phyloP scores from a whole-genome alignment of 2,329 filamentous ascomycete species.

The Trematosphaeria pertusa region DNA sequence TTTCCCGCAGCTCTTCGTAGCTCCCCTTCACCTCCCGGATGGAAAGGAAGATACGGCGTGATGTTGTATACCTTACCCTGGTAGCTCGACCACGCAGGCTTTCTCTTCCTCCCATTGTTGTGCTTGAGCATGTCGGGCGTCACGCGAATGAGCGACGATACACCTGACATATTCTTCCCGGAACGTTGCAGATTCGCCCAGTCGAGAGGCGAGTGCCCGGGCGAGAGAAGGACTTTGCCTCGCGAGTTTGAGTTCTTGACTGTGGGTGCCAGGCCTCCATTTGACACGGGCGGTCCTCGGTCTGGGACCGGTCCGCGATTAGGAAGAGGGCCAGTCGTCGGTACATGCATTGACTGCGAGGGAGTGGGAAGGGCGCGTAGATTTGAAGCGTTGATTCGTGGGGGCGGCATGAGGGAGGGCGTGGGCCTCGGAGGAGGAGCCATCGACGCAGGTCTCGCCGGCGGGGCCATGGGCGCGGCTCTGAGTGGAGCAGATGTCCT shows the following conservation, averaged over 20 bases:
- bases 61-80: constrained; percentile 95
- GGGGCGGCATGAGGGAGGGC: constrained; percentile 44
- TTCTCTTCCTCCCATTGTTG: constrained; percentile 82
- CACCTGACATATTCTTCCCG: constrained; percentile 58
- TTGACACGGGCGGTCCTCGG: constrained; percentile 49
- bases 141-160: constrained; percentile 70
- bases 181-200: constrained; percentile 88
- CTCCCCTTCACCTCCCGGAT: constrained; percentile 85
- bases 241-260: constrained; percentile 51
- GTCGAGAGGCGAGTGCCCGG: constrained; percentile 92
- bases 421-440: constrained; percentile 43
- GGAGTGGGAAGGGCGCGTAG: constrained; percentile 41
- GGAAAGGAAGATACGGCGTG: constrained; percentile 85
- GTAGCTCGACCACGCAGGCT: constrained; percentile 88
- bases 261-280: constrained; percentile 47
- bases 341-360: constrained; percentile 46
- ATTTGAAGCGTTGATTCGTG: constrained; percentile 45
- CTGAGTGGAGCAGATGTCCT: constrained; percentile 43
- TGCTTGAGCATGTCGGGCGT: constrained; percentile 79
- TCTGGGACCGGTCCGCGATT: constrained; percentile 53
- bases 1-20: constrained; percentile 79
- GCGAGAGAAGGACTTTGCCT: constrained; percentile 79
- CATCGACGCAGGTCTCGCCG: constrained; percentile 34
- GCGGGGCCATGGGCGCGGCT: constrained; percentile 25
- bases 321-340: constrained; percentile 57